These are phyloP conservation scores for Vishniacozyma victoriae DNA, from an alignment of 768 basidiomycete species.

Conservation along the genomic window DNA sequence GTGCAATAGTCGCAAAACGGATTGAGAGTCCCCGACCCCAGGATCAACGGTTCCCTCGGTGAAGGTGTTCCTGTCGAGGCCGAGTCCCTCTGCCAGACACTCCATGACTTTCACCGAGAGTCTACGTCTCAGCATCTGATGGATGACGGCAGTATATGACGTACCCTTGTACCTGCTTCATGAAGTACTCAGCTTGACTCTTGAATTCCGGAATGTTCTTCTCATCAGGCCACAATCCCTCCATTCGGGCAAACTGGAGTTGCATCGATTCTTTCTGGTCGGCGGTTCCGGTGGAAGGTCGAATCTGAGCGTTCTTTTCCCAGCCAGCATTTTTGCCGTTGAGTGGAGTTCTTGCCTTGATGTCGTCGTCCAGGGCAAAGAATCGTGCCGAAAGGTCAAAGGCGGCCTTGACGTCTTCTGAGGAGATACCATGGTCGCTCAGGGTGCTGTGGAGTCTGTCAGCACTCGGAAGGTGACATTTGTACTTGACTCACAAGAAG, in stretches of 20 bases:
- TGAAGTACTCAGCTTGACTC: constrained; percentile 13
- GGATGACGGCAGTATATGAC: not conserved
- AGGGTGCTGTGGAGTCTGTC: constrained; percentile 15
- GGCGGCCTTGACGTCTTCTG: constrained; percentile 20
- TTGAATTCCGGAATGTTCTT: constrained; percentile 21
- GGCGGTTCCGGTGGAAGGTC: constrained; percentile 36
- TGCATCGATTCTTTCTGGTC: constrained; percentile 39
- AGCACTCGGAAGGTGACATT: not conserved
- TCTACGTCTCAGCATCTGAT: not conserved
- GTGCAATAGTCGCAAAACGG: constrained; percentile 29
- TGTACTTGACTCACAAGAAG: constrained; percentile 31
- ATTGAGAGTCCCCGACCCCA: constrained; percentile 25
- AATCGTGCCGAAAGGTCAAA: constrained; percentile 26
- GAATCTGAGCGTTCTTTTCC: constrained; percentile 26
- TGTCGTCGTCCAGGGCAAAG: constrained; percentile 24
- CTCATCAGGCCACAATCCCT: constrained; percentile 28
- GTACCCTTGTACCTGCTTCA: constrained; percentile 19
- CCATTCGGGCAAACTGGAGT: constrained; percentile 21
- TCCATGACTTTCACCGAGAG: constrained; percentile 32
- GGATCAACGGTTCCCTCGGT: constrained; percentile 26
- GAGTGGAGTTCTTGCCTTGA: constrained; percentile 32
- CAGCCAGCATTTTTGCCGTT: constrained; percentile 27
- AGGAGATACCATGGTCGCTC: constrained; percentile 32
- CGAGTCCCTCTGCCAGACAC: constrained; percentile 32
- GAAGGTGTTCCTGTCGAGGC: constrained; percentile 28